Base-by-base conservation (phyloP, 2,329 filamentous ascomycete genomes). In the Fusarium praegraminearum region DNA sequence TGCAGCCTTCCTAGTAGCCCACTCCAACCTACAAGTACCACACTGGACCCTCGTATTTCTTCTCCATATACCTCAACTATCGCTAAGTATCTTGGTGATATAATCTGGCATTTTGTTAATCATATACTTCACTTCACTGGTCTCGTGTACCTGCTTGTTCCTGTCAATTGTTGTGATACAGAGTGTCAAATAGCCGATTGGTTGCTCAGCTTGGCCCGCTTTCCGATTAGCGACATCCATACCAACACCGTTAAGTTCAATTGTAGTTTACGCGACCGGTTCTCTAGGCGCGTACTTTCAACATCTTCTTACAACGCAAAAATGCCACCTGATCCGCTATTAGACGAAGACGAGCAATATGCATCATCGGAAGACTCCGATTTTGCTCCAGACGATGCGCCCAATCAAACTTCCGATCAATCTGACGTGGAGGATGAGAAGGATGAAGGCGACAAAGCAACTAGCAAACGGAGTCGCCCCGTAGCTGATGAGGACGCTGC, bases 301-400 rank as follows among this genome's bases (percentile, higher is more conserved):
- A 55, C 52, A 60, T 49, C 44, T 32, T 51, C 50, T 30, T 50
- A 44, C 54, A 16, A 32, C 32, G 47, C 56, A 59, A 80, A 66
- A 54, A 87, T 87, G 85, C 72, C 80, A 15, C 73, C 79, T 49
- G 82, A 84, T 49, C 77, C 79, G 22, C 69, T 78, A 57, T 75
- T 76, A 53, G 83, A 85, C 20, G 83, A 85, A 24, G 84, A 87
- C 33, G 85, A 87, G 62, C 81, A 87, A 62, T 93, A 93, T 73
- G 87, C 84, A 18, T 92, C 90, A 3, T 90, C 90, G 5, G 89
- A 93, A 70, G 91, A 93, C 76, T 91, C 90, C 12, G 90, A 93
- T 75, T 93, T 93, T 66, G 86, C 89, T 26, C 87, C 87, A n/a
- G 89, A 88, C 46, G 82, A 83, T 20, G 84, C 76, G 30, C 75